Conservation (phyloP, 2,329 filamentous ascomycete species). For the Sordariomycetes sp. region DNA sequence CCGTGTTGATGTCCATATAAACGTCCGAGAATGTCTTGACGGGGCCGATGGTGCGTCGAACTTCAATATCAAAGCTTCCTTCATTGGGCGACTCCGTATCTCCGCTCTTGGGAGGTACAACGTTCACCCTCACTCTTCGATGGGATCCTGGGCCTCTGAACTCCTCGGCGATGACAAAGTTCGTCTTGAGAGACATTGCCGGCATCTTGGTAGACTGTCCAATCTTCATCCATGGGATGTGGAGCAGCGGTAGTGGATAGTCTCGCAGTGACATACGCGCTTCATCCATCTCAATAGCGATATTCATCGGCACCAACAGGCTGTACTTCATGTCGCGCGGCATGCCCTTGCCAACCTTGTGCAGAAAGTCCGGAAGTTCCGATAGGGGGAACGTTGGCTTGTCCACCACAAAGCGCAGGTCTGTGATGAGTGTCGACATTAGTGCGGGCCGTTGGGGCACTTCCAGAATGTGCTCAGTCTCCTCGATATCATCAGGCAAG, state of each 20-base stretch:
- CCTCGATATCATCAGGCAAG: constrained; percentile 70
- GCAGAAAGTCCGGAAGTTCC: constrained; percentile 74
- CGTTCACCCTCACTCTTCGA: constrained; percentile 70
- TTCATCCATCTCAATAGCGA: constrained; percentile 86
- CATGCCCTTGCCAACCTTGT: constrained; percentile 94
- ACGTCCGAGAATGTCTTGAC: constrained; percentile 97
- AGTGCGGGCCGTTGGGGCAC: constrained; percentile 79
- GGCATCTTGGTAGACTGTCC: constrained; percentile 72
- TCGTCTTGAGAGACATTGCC: constrained; percentile 75
- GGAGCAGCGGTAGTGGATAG: constrained; percentile 85
- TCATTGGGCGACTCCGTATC: constrained; percentile 45
- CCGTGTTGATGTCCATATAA: constrained; percentile 84
- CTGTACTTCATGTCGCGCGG: constrained; percentile 85
- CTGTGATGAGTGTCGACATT: constrained; percentile 70
- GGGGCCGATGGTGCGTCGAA: constrained; percentile 83
- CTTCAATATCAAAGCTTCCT: constrained; percentile 72
- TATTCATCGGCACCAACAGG: constrained; percentile 79
- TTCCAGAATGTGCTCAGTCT: constrained; percentile 76
- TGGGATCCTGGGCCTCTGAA: constrained; percentile 73
- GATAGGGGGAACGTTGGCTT: constrained; percentile 85
- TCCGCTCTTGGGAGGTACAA: constrained; percentile 61
- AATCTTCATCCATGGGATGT: constrained; percentile 74
- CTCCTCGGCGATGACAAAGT: constrained; percentile 95
- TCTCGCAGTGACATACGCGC: constrained; percentile 79
- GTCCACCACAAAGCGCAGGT: constrained; percentile 77